phyloP scores from a whole-genome alignment of 768 basidiomycete species.

The Calvatia gigantea region DNA sequence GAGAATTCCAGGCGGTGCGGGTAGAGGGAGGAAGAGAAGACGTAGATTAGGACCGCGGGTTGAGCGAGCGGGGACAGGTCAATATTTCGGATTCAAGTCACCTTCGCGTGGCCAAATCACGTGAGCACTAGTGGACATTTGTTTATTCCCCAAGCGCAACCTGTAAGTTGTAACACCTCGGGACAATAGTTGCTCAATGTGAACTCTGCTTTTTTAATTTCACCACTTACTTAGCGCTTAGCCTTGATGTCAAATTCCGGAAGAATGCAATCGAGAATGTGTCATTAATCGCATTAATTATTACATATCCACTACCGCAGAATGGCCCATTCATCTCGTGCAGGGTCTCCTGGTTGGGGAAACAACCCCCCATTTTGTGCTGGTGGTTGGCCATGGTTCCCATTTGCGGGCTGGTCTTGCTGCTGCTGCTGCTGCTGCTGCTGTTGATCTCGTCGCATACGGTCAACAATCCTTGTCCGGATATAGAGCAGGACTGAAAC shows the following conservation, averaged over 20 bases:
- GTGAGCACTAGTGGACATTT: constrained; percentile 14
- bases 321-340: constrained; percentile 63
- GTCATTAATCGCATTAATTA: constrained; percentile 14
- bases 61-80: neutral
- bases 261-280: neutral
- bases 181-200: constrained; percentile 8
- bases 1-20: too few relatives aligned
- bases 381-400: constrained; percentile 20
- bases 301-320: constrained; percentile 40
- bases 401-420: constrained; percentile 26
- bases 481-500: constrained; percentile 77
- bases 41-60: constrained; percentile 3
- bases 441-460: constrained; percentile 63
- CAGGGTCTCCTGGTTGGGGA: constrained; percentile 62
- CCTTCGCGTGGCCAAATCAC: constrained; percentile 6
- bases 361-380: constrained; percentile 40
- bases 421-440: constrained; percentile 45
- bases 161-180: too few relatives aligned
- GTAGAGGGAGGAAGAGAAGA: constrained; percentile 2
- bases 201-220: neutral
- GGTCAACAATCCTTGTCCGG: constrained; percentile 73
- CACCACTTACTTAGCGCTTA: neutral
- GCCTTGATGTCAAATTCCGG: neutral
- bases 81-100: neutral
- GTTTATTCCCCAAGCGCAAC: neutral